Evolutionary conservation across 2,329 filamentous ascomycete species (phyloP).

Genomic region (Aspergillus fischeri): DNA sequence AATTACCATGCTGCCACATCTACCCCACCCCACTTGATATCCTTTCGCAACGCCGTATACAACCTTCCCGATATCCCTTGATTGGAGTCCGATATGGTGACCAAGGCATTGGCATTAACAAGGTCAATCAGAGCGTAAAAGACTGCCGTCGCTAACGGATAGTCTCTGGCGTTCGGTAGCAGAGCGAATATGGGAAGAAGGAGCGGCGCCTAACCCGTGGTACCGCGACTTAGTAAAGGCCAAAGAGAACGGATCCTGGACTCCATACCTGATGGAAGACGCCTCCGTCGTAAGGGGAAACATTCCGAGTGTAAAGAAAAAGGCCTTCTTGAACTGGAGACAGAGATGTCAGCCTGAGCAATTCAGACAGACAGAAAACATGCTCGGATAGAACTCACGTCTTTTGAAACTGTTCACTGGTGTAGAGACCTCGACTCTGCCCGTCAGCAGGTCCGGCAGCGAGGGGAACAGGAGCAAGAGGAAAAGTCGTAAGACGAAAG

Average conservation of each 20-base stretch:
- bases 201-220: slow-evolving; percentile 64
- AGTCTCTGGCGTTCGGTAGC: slow-evolving; percentile 64
- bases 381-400: slow-evolving; percentile 54
- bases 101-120: slow-evolving; percentile 73
- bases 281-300: slow-evolving; percentile 95
- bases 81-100: slow-evolving; percentile 74
- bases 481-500: slow-evolving; percentile 72
- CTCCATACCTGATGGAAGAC: slow-evolving; percentile 62
- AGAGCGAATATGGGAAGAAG: slow-evolving; percentile 88
- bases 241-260: not conserved
- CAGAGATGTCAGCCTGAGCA: not conserved
- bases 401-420: slow-evolving; percentile 97
- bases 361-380: not conserved
- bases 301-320: slow-evolving; percentile 92
- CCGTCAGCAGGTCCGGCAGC: slow-evolving; percentile 78
- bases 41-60: slow-evolving; percentile 73
- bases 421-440: slow-evolving; percentile 92
- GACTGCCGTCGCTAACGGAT: slow-evolving; percentile 70
- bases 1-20: slow-evolving; percentile 74
- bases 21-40: slow-evolving; percentile 68
- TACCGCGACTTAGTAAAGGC: not conserved
- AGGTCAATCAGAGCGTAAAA: slow-evolving; percentile 80
- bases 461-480: slow-evolving; percentile 78
- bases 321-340: slow-evolving; percentile 84
- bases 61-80: slow-evolving; percentile 69